These are phyloP conservation scores for Hypoxylon cercidicola DNA, from an alignment of 495 filamentous ascomycete genomes.

Conservation along the genomic window DNA sequence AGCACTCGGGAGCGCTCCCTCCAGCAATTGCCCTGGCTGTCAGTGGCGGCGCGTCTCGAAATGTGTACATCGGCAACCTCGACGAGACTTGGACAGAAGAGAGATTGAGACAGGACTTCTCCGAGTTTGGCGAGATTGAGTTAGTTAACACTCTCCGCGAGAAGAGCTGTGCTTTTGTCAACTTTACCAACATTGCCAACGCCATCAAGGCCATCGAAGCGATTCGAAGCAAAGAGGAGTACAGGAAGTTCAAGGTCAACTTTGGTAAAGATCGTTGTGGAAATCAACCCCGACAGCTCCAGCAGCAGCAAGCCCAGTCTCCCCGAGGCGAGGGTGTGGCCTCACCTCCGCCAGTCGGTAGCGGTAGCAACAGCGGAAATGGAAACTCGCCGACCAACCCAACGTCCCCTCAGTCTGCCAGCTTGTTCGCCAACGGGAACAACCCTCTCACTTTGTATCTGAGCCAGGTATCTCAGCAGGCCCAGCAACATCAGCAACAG, in stretches of 20 bases:
- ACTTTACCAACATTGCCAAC: constrained; percentile 99
- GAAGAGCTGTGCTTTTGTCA: constrained; percentile 99
- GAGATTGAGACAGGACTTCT: constrained; percentile 93
- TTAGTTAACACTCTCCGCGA: constrained; percentile 95
- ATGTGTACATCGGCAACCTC: constrained; percentile 97
- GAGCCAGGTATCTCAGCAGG: constrained; percentile 83
- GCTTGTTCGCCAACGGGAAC: constrained; percentile 80
- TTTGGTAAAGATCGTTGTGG: constrained; percentile 99
- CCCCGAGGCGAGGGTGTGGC: constrained; percentile 68
- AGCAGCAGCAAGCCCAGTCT: constrained; percentile 73
- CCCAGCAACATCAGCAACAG: constrained; percentile 78
- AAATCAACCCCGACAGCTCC: constrained; percentile 88
- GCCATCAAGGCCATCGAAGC: constrained; percentile 99
- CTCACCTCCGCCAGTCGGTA: constrained; percentile 71
- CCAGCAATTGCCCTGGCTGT: constrained; percentile 96
- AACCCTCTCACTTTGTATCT: constrained; percentile 97
- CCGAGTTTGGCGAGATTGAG: constrained; percentile 98
- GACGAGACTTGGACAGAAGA: constrained; percentile 98
- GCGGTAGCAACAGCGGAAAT: constrained; percentile 65
- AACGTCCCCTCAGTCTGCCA: constrained; percentile 51
- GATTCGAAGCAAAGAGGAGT: constrained; percentile 92
- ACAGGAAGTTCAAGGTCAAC: constrained; percentile 98
- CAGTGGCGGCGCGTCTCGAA: constrained; percentile 93
- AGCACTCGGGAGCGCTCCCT: constrained; percentile 96
- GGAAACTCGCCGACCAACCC: constrained; percentile 62